A percentile compares a stretch with the other conserved stretches of the same genome.
Evolutionary conservation across 2,329 filamentous ascomycete species (phyloP).

Genomic region (Lecanosticta acicola): DNA sequence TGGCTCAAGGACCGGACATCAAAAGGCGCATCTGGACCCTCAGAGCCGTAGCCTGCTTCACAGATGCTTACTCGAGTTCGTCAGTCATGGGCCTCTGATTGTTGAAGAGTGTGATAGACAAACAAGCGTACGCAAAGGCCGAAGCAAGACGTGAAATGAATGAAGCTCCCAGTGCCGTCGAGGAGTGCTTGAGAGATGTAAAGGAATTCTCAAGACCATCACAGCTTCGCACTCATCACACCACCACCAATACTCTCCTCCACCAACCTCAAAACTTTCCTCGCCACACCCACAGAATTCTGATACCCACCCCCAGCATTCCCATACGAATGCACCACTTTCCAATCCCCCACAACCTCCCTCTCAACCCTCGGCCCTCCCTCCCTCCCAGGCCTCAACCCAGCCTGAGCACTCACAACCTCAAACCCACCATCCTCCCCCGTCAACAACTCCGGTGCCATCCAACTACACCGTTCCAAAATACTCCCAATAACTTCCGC

Average conservation of each 20-base stretch:
- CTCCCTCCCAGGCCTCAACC: slow-evolving; percentile 41
- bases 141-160: no score
- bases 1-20: no score
- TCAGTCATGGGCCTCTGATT: no score
- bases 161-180: no score
- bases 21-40: no score
- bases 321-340: slow-evolving; percentile 45
- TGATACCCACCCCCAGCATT: slow-evolving; percentile 43
- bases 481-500: slow-evolving; percentile 34
- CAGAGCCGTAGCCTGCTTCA: no score
- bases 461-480: slow-evolving; percentile 31
- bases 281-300: slow-evolving; percentile 29
- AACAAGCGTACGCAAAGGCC: no score
- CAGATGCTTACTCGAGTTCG: no score
- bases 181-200: no score
- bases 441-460: slow-evolving; percentile 35
- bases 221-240: slow-evolving; percentile 17
- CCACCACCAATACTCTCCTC: slow-evolving; percentile 21
- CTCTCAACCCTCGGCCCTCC: slow-evolving; percentile 41
- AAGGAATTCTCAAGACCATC: no score
- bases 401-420: slow-evolving; percentile 40
- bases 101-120: no score
- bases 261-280: slow-evolving; percentile 26
- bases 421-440: slow-evolving; percentile 37
- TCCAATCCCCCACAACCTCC: slow-evolving; percentile 30